Percentiles rank a stretch among this genome's conserved stretches.
Conservation (phyloP, 1,139 yeast species). For the Debaryomyces coudertii region DNA sequence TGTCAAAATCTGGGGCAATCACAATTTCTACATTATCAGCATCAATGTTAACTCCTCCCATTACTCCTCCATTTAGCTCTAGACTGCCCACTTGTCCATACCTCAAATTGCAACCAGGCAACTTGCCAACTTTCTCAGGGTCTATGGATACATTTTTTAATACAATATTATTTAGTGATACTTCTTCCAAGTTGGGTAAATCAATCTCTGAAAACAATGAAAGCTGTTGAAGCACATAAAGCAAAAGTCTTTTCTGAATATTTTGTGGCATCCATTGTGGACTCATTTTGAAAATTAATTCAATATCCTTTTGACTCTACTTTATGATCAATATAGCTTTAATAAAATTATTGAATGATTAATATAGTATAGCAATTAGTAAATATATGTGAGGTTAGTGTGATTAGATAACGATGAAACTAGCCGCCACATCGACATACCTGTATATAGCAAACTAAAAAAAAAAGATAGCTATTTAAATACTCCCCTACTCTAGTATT, state of each 20-base stretch:
- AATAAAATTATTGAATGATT: not conserved
- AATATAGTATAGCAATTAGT: not conserved
- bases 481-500: no score
- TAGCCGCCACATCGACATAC: slow-evolving; percentile 1
- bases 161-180: slow-evolving; percentile 59
- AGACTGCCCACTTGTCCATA: slow-evolving; percentile 63
- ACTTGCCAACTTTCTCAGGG: slow-evolving; percentile 63
- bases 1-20: slow-evolving; percentile 51
- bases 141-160: slow-evolving; percentile 70
- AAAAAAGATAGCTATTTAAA: not conserved
- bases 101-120: slow-evolving; percentile 70
- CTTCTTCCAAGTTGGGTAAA: slow-evolving; percentile 74
- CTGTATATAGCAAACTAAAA: slow-evolving; percentile 5
- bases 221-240: slow-evolving; percentile 78
- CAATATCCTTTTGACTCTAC: not conserved
- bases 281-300: slow-evolving; percentile 39
- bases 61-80: slow-evolving; percentile 51
- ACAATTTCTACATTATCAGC: slow-evolving; percentile 61
- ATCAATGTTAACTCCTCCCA: slow-evolving; percentile 68
- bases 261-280: slow-evolving; percentile 84
- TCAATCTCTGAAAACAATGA: slow-evolving; percentile 84
- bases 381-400: not conserved
- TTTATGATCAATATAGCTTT: not conserved
- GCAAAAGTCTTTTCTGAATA: slow-evolving; percentile 76
- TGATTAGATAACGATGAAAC: slow-evolving; percentile 7